Base-by-base conservation (phyloP, 148 eudicot genomes). In the Vaccinium vitisidaea region DNA sequence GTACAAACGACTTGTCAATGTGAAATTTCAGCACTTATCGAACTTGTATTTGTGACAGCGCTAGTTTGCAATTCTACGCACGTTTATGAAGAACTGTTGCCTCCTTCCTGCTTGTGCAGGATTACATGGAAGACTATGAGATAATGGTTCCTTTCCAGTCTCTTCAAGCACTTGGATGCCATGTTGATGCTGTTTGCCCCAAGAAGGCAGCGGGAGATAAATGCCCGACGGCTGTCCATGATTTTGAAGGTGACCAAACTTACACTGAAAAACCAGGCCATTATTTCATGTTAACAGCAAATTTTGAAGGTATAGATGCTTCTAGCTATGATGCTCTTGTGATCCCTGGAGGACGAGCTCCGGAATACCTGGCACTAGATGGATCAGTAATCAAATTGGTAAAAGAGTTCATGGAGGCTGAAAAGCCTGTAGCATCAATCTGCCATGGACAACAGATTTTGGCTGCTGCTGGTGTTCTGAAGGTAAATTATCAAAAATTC, bases 391-490 rank as follows among this genome's bases (percentile, higher is more conserved):
- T 97, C 25, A 81, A 90, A 46, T 25, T 97, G 82, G 99, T 93
- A 43, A 95, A 88, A 87, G 86, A 90, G 73, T 97, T 97, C 86
- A 94, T 94, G 98, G 93, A 89, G 82, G 85, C 91, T 49, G 89
- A 88, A 84, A 97, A 97, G 86, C 98, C 98, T 78, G 91, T 97
- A 82, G 99, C 99, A 85, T 97, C 99, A 79, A 95, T 97, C 82
- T 97, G 99, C 91, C 99, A 97, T 84, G 99, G 99, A 58, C 99
- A 97, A 88, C 99, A 97, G 91, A 94, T 97, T 84, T 89, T 97
- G 81, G 84, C 99, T 86, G 99, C 99, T 83, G 99, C 99, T 85
- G 98, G 96, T 86, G 96, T 95, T 85, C 94, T 97, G 79, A 92
- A 95, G 99, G 99, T 97, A 89, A 2, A 6, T 82, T 80, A 43